Percentiles rank a stretch among this genome's conserved stretches.
These are phyloP conservation scores for Lophium mytilinum DNA, from an alignment of 495 filamentous ascomycete species.

Conservation along the genomic window DNA sequence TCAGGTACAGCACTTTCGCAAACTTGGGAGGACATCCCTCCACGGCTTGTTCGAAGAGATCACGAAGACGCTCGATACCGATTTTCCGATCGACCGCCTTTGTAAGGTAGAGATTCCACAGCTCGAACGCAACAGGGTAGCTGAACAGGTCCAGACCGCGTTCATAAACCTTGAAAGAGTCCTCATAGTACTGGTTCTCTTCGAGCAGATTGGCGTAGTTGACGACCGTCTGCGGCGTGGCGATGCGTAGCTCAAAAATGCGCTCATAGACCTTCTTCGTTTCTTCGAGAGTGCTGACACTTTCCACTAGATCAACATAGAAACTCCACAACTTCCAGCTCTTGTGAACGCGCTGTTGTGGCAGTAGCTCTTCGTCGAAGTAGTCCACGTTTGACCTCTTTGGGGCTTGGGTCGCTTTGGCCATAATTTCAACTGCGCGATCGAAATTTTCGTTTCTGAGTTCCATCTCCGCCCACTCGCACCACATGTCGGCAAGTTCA, in stretches of 20 bases:
- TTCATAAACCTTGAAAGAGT: conserved; percentile 97
- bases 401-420: conserved; percentile 89
- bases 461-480: conserved; percentile 98
- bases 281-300: conserved; percentile 83
- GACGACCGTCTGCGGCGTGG: conserved; percentile 95
- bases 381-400: conserved; percentile 95
- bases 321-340: conserved; percentile 99
- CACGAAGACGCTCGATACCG: conserved; percentile 84
- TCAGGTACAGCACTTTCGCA: conserved; percentile 88
- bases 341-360: conserved; percentile 96
- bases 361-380: conserved; percentile 89
- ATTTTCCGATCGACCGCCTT: conserved; percentile 96
- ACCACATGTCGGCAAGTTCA: conserved; percentile 96
- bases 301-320: conserved; percentile 97
- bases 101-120: conserved; percentile 97
- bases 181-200: conserved; percentile 93
- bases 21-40: conserved; percentile 94
- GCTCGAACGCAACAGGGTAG: conserved; percentile 95
- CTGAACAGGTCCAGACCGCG: conserved; percentile 93
- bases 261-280: conserved; percentile 91
- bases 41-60: conserved; percentile 95
- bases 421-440: conserved; percentile 88
- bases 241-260: conserved; percentile 97
- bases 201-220: conserved; percentile 97
- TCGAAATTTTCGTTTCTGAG: conserved; percentile 94